phyloP scores from a whole-genome alignment of 1,139 yeast species.

The Kazachstania sp. region DNA sequence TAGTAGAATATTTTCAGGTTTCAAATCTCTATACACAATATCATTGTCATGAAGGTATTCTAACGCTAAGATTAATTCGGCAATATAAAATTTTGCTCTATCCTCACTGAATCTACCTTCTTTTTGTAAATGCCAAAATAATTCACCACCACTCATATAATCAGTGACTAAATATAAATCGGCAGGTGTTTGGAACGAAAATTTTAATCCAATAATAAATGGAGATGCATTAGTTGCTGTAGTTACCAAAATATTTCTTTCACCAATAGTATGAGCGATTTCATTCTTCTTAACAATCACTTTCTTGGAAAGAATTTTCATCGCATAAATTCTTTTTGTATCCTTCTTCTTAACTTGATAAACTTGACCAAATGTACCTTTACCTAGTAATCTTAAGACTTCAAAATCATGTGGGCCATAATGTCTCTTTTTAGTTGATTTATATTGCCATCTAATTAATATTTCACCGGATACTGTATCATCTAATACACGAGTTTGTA shows the following conservation, averaged over 20 bases:
- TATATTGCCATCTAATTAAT: constrained; percentile 64
- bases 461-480: constrained; percentile 74
- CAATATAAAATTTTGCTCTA: constrained; percentile 91
- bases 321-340: constrained; percentile 84
- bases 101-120: constrained; percentile 91
- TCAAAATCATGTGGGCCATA: constrained; percentile 94
- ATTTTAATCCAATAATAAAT: constrained; percentile 88
- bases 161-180: constrained; percentile 92
- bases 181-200: constrained; percentile 88
- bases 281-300: constrained; percentile 94
- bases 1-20: constrained; percentile 85
- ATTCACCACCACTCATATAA: constrained; percentile 96
- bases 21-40: constrained; percentile 87
- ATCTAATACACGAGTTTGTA: constrained; percentile 66
- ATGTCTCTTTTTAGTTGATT: constrained; percentile 59
- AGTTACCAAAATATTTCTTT: constrained; percentile 84
- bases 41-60: constrained; percentile 91
- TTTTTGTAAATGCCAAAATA: constrained; percentile 94
- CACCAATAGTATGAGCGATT: constrained; percentile 96
- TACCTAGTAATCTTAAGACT: constrained; percentile 78
- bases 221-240: constrained; percentile 80
- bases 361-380: constrained; percentile 96
- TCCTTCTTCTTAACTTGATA: constrained; percentile 89
- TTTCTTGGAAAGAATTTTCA: constrained; percentile 90
- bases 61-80: constrained; percentile 83